Conservation (phyloP, 306 rosid species). For the Prunus mongolica region DNA sequence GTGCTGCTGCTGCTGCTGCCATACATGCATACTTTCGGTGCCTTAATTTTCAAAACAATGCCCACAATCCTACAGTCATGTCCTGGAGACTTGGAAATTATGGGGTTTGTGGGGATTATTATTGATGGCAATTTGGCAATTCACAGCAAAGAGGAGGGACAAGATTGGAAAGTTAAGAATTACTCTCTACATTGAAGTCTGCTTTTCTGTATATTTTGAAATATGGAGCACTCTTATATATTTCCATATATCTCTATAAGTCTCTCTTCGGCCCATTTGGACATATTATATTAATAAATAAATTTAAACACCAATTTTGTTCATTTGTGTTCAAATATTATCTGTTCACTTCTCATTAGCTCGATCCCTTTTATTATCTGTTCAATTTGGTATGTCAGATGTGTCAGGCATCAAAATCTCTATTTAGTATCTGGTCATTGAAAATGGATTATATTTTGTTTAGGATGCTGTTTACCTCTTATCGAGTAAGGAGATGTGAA, state of each 20-base stretch:
- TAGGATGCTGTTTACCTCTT: neutral
- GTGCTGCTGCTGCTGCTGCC: neutral
- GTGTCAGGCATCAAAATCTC: neutral
- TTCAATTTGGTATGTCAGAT: neutral
- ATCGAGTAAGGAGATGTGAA: too few species aligned
- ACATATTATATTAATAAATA: slow-evolving; percentile 15
- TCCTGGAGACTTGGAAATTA: neutral
- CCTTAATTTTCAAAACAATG: slow-evolving; percentile 47
- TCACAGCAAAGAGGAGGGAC: slow-evolving; percentile 42
- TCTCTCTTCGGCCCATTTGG: slow-evolving; percentile 12
- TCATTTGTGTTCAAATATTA: neutral
- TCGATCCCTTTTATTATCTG: neutral
- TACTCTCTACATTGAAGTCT: neutral
- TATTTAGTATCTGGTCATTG: neutral
- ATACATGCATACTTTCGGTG: slow-evolving; percentile 1
- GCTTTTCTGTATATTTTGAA: neutral
- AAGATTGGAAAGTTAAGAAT: slow-evolving; percentile 17
- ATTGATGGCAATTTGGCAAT: slow-evolving; percentile 16
- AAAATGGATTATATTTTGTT: slow-evolving; percentile 3
- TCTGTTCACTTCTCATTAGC: slow-evolving; percentile 5
- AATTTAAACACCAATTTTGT: slow-evolving; percentile 22
- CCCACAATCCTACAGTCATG: slow-evolving; percentile 10
- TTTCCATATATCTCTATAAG: neutral
- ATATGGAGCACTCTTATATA: neutral
- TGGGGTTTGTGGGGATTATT: neutral